Conservation (phyloP, 2,329 filamentous ascomycete genomes). For the Trichophyton mentagrophytes region DNA sequence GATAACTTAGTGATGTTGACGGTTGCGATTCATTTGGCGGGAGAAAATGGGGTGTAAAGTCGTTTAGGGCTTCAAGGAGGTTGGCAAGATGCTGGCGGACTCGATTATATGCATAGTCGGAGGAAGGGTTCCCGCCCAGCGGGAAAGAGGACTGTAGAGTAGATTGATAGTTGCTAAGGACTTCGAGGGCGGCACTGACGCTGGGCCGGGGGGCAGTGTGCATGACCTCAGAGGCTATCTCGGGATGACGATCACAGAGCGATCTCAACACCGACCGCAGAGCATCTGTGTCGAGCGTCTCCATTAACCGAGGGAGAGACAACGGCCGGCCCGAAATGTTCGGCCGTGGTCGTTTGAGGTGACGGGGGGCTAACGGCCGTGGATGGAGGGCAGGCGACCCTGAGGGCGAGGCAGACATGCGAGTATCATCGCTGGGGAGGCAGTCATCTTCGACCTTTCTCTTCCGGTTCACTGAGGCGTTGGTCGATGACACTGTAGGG, state of each 20-base stretch:
- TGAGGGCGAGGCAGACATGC: slow-evolving; percentile 81
- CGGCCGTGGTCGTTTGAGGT: slow-evolving; percentile 53
- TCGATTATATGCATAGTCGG: slow-evolving; percentile 90
- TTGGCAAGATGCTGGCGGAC: slow-evolving; percentile 68
- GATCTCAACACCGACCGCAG: slow-evolving; percentile 76
- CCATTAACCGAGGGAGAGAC: slow-evolving; percentile 64
- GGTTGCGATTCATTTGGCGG: slow-evolving; percentile 79
- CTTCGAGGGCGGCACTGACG: slow-evolving; percentile 63
- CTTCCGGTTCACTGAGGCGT: slow-evolving; percentile 47
- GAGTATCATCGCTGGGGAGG: slow-evolving; percentile 46
- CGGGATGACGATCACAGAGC: slow-evolving; percentile 79
- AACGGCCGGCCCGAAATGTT: slow-evolving; percentile 58
- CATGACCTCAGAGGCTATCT: slow-evolving; percentile 73
- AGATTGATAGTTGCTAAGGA: slow-evolving; percentile 70
- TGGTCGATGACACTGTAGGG: slow-evolving; percentile 27
- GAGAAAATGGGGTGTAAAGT: slow-evolving; percentile 91
- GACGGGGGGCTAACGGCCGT: slow-evolving; percentile 55
- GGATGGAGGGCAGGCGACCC: slow-evolving; percentile 64
- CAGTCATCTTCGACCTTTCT: slow-evolving; percentile 72
- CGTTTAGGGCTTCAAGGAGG: slow-evolving; percentile 76
- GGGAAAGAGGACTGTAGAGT: slow-evolving; percentile 69
- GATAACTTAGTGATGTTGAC: slow-evolving; percentile 70
- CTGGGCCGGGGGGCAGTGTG: slow-evolving; percentile 76
- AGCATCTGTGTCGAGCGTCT: slow-evolving; percentile 78
- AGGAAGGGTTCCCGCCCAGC: slow-evolving; percentile 67